A percentile compares a stretch with the other conserved stretches of the same genome.
These are phyloP conservation scores for Claviceps cyperi DNA, from an alignment of 2,329 filamentous ascomycete species.

Conservation along the genomic window DNA sequence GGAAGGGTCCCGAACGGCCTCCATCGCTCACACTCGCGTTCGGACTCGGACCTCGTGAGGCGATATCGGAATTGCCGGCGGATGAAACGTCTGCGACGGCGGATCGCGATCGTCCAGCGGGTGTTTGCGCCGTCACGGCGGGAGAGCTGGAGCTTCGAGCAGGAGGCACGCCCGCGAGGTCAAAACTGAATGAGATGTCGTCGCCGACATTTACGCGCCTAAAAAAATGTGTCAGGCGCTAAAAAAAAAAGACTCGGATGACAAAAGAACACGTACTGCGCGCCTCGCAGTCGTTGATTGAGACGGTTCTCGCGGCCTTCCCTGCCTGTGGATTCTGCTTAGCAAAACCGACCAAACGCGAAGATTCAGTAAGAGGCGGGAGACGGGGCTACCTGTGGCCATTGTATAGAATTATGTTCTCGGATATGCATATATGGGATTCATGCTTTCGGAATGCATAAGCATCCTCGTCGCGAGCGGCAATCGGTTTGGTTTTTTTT, in stretches of 20 bases:
- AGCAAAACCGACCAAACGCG: not conserved
- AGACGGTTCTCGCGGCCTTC: constrained; percentile 46
- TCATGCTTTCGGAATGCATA: not conserved
- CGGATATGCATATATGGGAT: not conserved
- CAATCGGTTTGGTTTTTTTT: not conserved
- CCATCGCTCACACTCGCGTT: not conserved
- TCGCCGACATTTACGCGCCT: constrained; percentile 45
- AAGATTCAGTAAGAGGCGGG: not conserved
- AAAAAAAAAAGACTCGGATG: not conserved
- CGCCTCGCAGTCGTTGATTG: constrained; percentile 50
- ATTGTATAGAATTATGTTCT: not conserved
- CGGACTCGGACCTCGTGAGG: not conserved
- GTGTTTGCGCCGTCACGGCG: not conserved
- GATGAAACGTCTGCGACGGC: not conserved
- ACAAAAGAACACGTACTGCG: constrained; percentile 33
- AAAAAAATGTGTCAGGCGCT: constrained; percentile 4
- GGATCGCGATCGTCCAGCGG: not conserved
- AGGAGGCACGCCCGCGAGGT: constrained; percentile 29
- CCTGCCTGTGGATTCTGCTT: constrained; percentile 12
- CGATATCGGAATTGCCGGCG: not conserved
- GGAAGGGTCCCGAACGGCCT: not conserved
- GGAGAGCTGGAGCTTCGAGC: constrained; percentile 6
- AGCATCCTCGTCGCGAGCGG: not conserved
- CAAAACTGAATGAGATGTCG: constrained; percentile 44
- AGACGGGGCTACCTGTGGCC: constrained; percentile 1